These are phyloP conservation scores for Pythium monospermum DNA, from an alignment of 352 stramenopile species.

Conservation along the genomic window DNA sequence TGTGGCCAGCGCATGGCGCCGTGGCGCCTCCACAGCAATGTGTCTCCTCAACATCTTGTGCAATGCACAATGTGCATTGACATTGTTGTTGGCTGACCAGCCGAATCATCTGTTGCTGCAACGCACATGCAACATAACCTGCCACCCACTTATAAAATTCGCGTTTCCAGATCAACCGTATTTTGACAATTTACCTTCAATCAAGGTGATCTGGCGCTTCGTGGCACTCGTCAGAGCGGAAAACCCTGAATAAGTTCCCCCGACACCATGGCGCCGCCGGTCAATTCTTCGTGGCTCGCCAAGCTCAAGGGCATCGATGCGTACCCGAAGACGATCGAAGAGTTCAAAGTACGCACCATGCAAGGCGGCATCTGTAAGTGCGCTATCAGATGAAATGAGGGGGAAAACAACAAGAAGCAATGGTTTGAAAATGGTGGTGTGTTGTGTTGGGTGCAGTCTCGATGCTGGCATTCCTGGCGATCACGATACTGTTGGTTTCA, in stretches of 20 bases:
- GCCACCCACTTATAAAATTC: neutral
- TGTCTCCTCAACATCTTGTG: no score
- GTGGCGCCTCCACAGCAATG: neutral
- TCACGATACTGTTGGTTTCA: conserved; percentile 58
- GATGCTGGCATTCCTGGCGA: conserved; percentile 60
- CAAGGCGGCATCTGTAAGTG: conserved; percentile 72
- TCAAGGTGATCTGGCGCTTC: conserved; percentile 8
- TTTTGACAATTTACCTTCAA: conserved; percentile 19
- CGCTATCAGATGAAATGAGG: neutral
- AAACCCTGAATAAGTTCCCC: neutral
- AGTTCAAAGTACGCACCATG: conserved; percentile 85
- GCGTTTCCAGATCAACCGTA: neutral
- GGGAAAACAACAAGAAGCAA: no score
- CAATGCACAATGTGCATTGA: neutral
- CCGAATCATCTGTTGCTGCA: neutral
- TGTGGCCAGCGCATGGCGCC: no score
- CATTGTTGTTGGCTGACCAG: neutral
- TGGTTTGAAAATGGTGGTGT: no score
- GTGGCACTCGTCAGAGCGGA: conserved; percentile 10
- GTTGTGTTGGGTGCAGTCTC: no score
- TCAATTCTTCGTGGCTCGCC: conserved; percentile 24
- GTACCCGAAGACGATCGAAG: conserved; percentile 85
- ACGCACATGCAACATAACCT: neutral
- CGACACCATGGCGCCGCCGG: conserved; percentile 14
- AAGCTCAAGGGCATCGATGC: conserved; percentile 56